Base-by-base conservation (phyloP, 768 basidiomycete genomes). In the Tricholoma bakamatsutake region DNA sequence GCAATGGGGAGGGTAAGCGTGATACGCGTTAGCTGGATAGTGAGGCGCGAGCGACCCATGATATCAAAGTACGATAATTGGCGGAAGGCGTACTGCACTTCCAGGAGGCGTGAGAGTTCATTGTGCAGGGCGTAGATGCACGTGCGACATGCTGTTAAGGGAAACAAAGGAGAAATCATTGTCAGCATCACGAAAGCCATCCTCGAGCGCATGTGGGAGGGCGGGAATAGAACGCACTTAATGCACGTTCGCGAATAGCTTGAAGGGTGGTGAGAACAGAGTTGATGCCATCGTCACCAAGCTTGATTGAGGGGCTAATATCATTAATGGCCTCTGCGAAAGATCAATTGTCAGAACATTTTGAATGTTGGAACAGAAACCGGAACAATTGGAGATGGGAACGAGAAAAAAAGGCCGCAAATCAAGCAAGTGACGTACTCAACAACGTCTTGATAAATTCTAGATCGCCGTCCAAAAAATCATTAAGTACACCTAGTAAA, bases 401-500 rank as follows among this genome's bases (percentile, higher is more conserved):
- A 18, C 45, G 24, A 54, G 31, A 53, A 2, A 51, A 43, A 50
- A 45, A 35, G 8, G 30, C 21, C 21, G 21, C 21, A 24, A 24
- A 24, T 3, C 40, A 35, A 31, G 28, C 56, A 48, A 15, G 48
- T 17, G n/a, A 75, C 87, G 51, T 61, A 89, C 89, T 82, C 24
- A 93, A 78, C 18, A 92, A 69, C 1, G 82, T 82, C 54, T 88
- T 80, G 64, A 93, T 85, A 67, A 91, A 82, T 66, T 93, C 89
- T n/a, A 93, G 73, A 69, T 93, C 91, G 5, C 91, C 92, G 53
- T 92, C 88, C 45, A 93, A 69, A 60, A 92, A 89, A 63, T 94
- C 92, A 57, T 82, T 84, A 66, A 93, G 82, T 10, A 91, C 84
- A 27, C 83, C 81, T 31, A 89, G 66, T 33, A 93, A 72, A 15